phyloP scores from a whole-genome alignment of 202 grass and related monocot genomes.

The Setaria italica region DNA sequence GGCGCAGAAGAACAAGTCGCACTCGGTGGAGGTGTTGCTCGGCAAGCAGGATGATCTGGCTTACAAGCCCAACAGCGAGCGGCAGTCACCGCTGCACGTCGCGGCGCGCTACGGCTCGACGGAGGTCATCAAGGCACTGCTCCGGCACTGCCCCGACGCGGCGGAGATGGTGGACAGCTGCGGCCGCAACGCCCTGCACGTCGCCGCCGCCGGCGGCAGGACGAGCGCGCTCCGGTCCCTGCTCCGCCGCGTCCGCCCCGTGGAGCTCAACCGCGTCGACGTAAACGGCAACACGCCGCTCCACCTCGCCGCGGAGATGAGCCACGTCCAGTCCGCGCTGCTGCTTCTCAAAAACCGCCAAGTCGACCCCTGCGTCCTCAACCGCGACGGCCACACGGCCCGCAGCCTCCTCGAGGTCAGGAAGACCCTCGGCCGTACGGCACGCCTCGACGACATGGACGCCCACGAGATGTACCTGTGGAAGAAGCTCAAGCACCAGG shows the following conservation, averaged over 20 bases:
- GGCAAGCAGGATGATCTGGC: constrained; percentile 3
- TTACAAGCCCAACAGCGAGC: constrained; percentile 24
- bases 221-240: constrained; percentile 41
- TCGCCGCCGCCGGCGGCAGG: constrained; percentile 33
- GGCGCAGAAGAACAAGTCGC: constrained; percentile 36
- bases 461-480: constrained; percentile 57
- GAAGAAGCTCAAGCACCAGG: constrained; percentile 67
- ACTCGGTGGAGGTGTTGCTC: constrained; percentile 45
- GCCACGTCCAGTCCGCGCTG: too few relatives aligned
- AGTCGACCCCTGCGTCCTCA: constrained; percentile 17
- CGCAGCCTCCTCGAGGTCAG: constrained; percentile 14
- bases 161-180: constrained; percentile 40
- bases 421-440: too few relatives aligned
- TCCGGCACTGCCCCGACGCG: constrained; percentile 52
- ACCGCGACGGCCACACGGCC: neutral
- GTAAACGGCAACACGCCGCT: constrained; percentile 34
- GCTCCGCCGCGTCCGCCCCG: constrained; percentile 31
- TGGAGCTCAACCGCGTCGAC: constrained; percentile 58
- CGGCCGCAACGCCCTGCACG: constrained; percentile 51
- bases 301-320: too few relatives aligned
- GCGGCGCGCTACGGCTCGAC: constrained; percentile 48
- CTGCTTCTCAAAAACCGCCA: neutral
- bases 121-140: constrained; percentile 41
- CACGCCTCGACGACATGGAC: constrained; percentile 8
- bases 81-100: constrained; percentile 46